Percentiles rank a stretch among this genome's conserved stretches.
Conservation (phyloP, 2,329 filamentous ascomycete genomes). For the Aspergillus pseudoterreus region DNA sequence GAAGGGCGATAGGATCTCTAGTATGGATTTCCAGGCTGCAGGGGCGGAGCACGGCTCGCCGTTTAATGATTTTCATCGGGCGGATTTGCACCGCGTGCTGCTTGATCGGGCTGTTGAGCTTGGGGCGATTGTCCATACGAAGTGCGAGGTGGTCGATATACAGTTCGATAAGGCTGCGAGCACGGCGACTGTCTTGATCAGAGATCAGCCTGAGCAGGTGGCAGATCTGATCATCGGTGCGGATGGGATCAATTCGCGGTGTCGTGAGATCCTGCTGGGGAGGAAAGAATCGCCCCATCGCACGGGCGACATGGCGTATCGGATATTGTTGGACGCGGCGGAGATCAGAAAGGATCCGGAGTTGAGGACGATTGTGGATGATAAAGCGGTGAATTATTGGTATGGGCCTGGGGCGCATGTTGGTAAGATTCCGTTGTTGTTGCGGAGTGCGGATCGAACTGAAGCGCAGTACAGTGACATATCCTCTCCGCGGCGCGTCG, state of each 20-base stretch:
- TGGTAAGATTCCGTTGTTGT: not conserved
- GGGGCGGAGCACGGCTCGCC: not conserved
- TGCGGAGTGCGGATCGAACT: not conserved
- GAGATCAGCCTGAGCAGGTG: not conserved
- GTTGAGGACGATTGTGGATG: constrained; percentile 22
- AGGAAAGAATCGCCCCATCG: constrained; percentile 22
- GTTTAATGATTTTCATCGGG: constrained; percentile 7
- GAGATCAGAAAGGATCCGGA: constrained; percentile 26
- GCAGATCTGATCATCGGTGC: constrained; percentile 16
- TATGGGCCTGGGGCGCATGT: constrained; percentile 31
- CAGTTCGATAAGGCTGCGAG: not conserved
- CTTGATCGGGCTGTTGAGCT: constrained; percentile 1
- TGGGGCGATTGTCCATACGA: not conserved
- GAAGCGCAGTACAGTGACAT: constrained; percentile 20
- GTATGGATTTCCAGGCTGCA: constrained; percentile 3
- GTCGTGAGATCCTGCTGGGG: constrained; percentile 22
- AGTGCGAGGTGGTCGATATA: not conserved
- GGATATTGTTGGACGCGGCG: constrained; percentile 28
- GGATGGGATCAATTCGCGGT: constrained; percentile 21
- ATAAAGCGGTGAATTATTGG: constrained; percentile 32
- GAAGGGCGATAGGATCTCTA: constrained; percentile 2
- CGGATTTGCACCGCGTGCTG: constrained; percentile 2
- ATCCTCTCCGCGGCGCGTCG: constrained; percentile 29
- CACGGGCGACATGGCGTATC: constrained; percentile 36
- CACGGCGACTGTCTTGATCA: not conserved